Evolutionary conservation across 441 rosid species (phyloP).

Genomic region (Corymbia calophylla): DNA sequence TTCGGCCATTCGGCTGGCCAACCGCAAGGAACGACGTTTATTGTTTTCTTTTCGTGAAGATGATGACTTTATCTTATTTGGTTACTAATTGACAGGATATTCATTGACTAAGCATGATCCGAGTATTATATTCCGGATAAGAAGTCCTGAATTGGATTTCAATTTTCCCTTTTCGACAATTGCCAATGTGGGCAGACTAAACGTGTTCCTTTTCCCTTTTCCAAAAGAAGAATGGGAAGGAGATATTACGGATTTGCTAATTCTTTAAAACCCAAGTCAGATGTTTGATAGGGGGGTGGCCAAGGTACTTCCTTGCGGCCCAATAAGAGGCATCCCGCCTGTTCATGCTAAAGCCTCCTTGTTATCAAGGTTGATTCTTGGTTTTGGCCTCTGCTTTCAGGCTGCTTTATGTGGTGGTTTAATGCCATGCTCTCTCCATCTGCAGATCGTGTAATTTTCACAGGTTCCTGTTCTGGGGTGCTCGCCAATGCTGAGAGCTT

Average conservation of each 20-base stretch:
- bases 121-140: background rate
- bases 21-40: background rate
- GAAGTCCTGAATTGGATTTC: background rate
- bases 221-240: background rate
- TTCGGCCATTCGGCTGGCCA: background rate
- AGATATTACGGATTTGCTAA: background rate
- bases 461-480: background rate
- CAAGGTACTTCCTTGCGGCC: background rate
- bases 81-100: background rate
- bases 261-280: background rate
- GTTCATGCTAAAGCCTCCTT: background rate
- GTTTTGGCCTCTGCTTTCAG: background rate
- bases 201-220: background rate
- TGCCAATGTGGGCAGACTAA: background rate
- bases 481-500: background rate
- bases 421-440: background rate
- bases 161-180: background rate
- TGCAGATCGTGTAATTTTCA: no score
- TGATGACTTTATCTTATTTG: background rate
- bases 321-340: background rate
- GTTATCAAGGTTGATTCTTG: background rate
- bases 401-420: background rate
- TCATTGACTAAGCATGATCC: background rate
- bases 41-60: background rate
- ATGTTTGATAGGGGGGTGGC: background rate